A percentile compares a stretch with the other conserved stretches of the same genome.
Conservation (phyloP, 257 asterid species). For the Fraxinus americana region DNA sequence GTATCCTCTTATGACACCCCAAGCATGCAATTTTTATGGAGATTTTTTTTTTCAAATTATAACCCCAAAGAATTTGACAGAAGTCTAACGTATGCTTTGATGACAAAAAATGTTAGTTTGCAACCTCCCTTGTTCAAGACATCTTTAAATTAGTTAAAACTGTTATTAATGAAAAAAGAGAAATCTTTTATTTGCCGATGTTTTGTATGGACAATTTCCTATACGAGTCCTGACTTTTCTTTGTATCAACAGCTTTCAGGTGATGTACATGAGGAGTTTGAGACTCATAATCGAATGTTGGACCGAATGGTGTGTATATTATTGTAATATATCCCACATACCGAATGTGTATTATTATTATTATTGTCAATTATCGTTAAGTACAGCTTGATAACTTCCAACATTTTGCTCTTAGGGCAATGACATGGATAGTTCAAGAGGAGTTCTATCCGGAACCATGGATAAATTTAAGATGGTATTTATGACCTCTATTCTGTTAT, state of each 20-base stretch:
- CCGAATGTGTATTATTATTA: background rate
- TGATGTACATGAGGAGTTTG: slow-evolving; percentile 92
- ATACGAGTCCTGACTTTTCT: background rate
- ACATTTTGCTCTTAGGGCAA: slow-evolving; percentile 58
- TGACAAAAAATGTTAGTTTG: background rate
- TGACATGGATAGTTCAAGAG: slow-evolving; percentile 96
- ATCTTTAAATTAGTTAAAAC: background rate
- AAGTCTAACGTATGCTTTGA: background rate
- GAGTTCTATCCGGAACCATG: slow-evolving; percentile 90
- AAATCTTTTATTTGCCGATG: background rate
- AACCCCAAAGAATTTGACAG: background rate
- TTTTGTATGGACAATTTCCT: background rate
- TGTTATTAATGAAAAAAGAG: slow-evolving; percentile 1
- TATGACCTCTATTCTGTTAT: background rate
- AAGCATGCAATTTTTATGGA: background rate
- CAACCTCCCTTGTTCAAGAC: background rate
- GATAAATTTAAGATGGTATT: slow-evolving; percentile 91
- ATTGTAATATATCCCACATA: slow-evolving; percentile 2
- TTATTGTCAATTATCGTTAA: background rate
- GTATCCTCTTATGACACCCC: background rate
- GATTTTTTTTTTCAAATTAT: background rate
- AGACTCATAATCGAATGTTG: slow-evolving; percentile 73
- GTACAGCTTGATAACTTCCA: background rate
- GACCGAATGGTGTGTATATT: slow-evolving; percentile 82
- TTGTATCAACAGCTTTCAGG: slow-evolving; percentile 68